phyloP scores from a whole-genome alignment of 1,139 yeast genomes.

The Scheffersomyces segobiensis region DNA sequence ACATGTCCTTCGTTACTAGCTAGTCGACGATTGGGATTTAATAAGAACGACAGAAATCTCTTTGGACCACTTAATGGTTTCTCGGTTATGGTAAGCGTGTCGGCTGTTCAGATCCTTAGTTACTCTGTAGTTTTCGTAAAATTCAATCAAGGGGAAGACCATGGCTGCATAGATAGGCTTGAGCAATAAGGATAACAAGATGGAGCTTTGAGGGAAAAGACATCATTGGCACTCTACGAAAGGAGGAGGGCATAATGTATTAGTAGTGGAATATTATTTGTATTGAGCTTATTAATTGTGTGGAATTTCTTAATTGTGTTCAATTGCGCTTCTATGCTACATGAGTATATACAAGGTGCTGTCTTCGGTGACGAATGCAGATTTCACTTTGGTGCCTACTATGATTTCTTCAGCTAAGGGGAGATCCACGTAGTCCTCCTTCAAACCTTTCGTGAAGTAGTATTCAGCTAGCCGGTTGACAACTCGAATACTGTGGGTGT shows the following conservation, averaged over 20 bases:
- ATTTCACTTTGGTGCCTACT: constrained; percentile 1
- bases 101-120: too few relatives aligned
- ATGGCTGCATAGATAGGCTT: too few relatives aligned
- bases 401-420: neutral
- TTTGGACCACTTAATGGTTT: too few relatives aligned
- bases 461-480: neutral
- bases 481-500: neutral
- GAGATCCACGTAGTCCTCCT: neutral
- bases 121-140: too few relatives aligned
- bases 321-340: neutral
- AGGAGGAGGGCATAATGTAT: neutral
- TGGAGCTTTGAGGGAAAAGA: too few relatives aligned
- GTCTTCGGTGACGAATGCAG: constrained; percentile 7
- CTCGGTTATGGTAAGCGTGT: too few relatives aligned
- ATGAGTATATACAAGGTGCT: constrained; percentile 6
- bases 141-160: too few relatives aligned
- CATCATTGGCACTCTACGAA: too few relatives aligned
- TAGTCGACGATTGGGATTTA: neutral
- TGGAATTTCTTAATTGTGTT: neutral
- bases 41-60: too few relatives aligned
- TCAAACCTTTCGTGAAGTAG: neutral
- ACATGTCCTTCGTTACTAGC: neutral
- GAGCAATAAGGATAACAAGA: too few relatives aligned
- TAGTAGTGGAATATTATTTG: too few relatives aligned
- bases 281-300: too few relatives aligned